These are phyloP conservation scores for Fusarium odoratissimum DNA, from an alignment of 2,329 filamentous ascomycete species.

Conservation along the genomic window DNA sequence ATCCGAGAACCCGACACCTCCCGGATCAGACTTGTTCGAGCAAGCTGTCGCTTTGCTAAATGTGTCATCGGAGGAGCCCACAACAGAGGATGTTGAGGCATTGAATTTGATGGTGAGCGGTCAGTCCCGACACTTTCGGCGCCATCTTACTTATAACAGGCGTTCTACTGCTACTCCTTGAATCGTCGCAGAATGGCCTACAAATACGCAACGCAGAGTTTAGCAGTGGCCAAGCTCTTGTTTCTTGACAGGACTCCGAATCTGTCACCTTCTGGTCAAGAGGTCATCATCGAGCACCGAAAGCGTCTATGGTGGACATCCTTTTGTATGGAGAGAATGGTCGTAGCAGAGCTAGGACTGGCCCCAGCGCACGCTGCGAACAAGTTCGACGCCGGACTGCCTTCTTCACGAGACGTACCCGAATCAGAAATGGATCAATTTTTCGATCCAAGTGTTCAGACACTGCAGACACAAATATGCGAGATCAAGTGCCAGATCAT, in stretches of 20 bases:
- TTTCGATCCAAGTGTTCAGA: neutral
- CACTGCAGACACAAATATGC: neutral
- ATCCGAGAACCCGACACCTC: neutral
- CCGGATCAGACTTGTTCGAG: neutral
- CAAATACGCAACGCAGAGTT: neutral
- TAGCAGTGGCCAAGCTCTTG: neutral
- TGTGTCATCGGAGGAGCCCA: neutral
- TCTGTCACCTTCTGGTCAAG: neutral
- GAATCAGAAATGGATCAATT: neutral
- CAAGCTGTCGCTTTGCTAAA: neutral
- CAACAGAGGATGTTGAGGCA: neutral
- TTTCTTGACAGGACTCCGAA: neutral
- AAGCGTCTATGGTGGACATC: neutral
- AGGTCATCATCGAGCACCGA: neutral
- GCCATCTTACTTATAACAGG: neutral
- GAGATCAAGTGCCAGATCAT: neutral
- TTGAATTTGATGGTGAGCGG: neutral
- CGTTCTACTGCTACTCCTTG: neutral
- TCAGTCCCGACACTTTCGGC: fast-evolving
- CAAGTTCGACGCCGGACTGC: neutral
- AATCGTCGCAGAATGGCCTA: neutral
- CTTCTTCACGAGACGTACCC: neutral
- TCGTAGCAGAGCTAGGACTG: neutral
- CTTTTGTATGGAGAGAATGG: neutral
- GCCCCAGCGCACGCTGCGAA: neutral